Percentiles rank a stretch among this genome's conserved stretches.
Evolutionary conservation across 2,329 filamentous ascomycete genomes (phyloP).

Genomic region (Metarhizium rileyi): DNA sequence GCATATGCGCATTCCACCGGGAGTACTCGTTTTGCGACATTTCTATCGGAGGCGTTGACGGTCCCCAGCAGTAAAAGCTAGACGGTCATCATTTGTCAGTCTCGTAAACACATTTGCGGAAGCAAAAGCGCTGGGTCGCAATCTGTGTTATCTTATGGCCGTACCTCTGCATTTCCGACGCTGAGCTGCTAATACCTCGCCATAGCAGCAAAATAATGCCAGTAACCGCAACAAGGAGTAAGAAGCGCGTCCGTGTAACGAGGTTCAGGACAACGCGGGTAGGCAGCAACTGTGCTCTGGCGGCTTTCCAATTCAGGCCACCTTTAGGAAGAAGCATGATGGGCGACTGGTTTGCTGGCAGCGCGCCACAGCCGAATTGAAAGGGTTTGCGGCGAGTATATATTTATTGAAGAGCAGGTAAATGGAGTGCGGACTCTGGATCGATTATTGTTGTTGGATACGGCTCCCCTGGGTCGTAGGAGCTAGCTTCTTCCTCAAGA

Average conservation of each 20-base stretch:
- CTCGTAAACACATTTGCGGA: neutral
- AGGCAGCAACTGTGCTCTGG: conserved; percentile 68
- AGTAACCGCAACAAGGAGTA: conserved; percentile 61
- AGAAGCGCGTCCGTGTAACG: conserved; percentile 66
- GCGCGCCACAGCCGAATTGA: conserved; percentile 3
- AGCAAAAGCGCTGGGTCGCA: neutral
- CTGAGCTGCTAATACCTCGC: conserved; percentile 72
- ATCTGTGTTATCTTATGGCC: conserved; percentile 13
- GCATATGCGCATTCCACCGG: conserved; percentile 78
- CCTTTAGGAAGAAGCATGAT: conserved; percentile 85
- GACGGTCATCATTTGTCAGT: conserved; percentile 12
- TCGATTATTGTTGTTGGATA: neutral
- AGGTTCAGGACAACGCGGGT: conserved; percentile 61
- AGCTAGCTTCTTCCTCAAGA: neutral
- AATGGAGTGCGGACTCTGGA: neutral
- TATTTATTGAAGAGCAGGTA: neutral
- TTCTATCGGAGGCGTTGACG: conserved; percentile 88
- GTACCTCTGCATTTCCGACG: conserved; percentile 86
- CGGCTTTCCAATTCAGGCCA: conserved; percentile 86
- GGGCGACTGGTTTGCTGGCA: conserved; percentile 12
- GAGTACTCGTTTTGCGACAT: conserved; percentile 88
- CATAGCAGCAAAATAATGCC: conserved; percentile 74
- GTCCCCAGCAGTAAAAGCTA: conserved; percentile 97
- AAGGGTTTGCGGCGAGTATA: neutral
- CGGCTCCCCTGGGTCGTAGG: neutral